These are phyloP conservation scores for Protomyces inouyei DNA, from an alignment of 1,139 yeast genomes.

Conservation along the genomic window DNA sequence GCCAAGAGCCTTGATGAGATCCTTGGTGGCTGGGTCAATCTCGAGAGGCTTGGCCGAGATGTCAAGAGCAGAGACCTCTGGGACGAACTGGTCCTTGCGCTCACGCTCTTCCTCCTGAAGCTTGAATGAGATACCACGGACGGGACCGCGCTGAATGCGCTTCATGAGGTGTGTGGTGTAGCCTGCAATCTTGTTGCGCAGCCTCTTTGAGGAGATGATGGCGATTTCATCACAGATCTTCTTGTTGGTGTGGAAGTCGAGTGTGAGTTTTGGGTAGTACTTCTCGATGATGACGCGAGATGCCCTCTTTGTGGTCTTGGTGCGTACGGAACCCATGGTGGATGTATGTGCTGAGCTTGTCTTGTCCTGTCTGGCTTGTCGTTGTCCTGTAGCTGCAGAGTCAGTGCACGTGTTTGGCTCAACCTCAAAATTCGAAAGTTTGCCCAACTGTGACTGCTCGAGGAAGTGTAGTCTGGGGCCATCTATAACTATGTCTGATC, in stretches of 20 bases:
- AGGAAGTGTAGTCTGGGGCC: too few relatives aligned
- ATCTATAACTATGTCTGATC: too few relatives aligned
- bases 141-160: constrained; percentile 99
- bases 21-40: constrained; percentile 97
- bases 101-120: constrained; percentile 99
- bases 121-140: constrained; percentile 99
- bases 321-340: constrained; percentile 90
- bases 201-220: constrained; percentile 98
- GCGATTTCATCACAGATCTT: constrained; percentile 98
- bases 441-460: not conserved
- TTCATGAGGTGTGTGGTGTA: constrained; percentile 99
- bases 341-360: not conserved
- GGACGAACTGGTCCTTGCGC: constrained; percentile 99
- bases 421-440: not conserved
- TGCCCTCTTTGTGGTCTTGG: constrained; percentile 99
- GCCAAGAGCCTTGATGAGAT: constrained; percentile 92
- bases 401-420: not conserved
- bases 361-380: not conserved
- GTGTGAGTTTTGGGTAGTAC: constrained; percentile 99
- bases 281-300: constrained; percentile 99
- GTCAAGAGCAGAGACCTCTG: constrained; percentile 99
- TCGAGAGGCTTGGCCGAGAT: constrained; percentile 94
- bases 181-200: constrained; percentile 99
- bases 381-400: not conserved
- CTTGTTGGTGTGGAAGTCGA: constrained; percentile 99